Conservation (phyloP, 2,329 filamentous ascomycete species). For the Fusarium fracticaudum region DNA sequence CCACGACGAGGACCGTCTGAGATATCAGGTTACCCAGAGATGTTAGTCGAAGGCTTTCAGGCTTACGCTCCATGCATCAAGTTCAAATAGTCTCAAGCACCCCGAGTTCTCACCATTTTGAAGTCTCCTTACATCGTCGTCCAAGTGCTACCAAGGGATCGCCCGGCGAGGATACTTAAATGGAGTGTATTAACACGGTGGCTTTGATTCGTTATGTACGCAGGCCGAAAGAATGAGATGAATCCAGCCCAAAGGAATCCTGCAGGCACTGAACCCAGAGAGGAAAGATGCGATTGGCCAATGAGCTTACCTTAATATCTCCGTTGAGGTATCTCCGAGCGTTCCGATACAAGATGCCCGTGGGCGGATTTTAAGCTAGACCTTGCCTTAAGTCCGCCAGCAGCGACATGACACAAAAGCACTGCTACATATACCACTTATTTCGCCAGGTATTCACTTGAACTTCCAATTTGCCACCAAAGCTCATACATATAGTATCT, state of each 20-base stretch:
- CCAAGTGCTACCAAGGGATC: not conserved
- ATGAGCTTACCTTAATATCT: not conserved
- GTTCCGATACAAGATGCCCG: not conserved
- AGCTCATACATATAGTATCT: too few species aligned
- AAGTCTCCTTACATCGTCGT: fast-evolving
- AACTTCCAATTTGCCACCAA: too few species aligned
- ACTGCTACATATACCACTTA: not conserved
- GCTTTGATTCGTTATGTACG: too few species aligned
- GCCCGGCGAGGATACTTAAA: fast-evolving
- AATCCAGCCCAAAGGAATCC: fast-evolving
- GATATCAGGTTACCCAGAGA: too few species aligned
- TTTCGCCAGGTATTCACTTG: too few species aligned
- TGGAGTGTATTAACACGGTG: not conserved
- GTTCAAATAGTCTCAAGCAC: too few species aligned
- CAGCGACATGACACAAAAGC: not conserved
- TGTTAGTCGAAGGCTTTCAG: fast-evolving
- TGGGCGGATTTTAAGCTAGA: not conserved
- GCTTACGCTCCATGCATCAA: fast-evolving
- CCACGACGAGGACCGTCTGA: too few species aligned
- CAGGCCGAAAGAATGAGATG: too few species aligned
- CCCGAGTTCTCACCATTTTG: not conserved
- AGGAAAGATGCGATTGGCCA: not conserved
- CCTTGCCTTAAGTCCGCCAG: not conserved
- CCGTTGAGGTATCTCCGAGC: not conserved
- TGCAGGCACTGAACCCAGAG: fast-evolving